Evolutionary conservation across 2,329 filamentous ascomycete species (phyloP).

Genomic region (Aspergillus floridensis): DNA sequence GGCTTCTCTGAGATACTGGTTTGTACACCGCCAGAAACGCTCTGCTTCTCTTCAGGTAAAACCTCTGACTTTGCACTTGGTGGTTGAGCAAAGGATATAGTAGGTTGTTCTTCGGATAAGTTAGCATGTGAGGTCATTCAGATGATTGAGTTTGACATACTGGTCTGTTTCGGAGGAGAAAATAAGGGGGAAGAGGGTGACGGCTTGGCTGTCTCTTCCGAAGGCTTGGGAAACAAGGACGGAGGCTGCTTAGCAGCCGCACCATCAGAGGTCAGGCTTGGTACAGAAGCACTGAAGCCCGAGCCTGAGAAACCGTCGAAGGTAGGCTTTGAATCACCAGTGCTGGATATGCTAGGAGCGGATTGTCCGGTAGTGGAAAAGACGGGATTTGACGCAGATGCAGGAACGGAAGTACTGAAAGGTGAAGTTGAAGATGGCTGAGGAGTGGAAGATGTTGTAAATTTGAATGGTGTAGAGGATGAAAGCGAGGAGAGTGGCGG

Average conservation of each 20-base stretch:
- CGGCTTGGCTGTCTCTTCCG: neutral
- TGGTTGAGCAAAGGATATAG: neutral
- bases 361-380: slow-evolving; percentile 14
- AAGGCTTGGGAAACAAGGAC: neutral
- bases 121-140: neutral
- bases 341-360: slow-evolving; percentile 14
- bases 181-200: neutral
- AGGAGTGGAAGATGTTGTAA: slow-evolving; percentile 2
- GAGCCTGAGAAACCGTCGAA: slow-evolving; percentile 1
- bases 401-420: slow-evolving; percentile 4
- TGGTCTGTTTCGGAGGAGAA: neutral
- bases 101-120: neutral
- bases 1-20: neutral
- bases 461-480: slow-evolving; percentile 4
- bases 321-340: slow-evolving; percentile 7
- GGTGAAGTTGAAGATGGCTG: neutral
- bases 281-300: slow-evolving; percentile 11
- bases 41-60: neutral
- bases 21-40: neutral
- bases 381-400: slow-evolving; percentile 4
- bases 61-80: neutral
- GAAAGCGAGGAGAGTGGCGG: neutral
- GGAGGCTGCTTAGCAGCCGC: neutral
- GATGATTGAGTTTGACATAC: neutral
- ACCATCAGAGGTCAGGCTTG: neutral